These are phyloP conservation scores for Mycena albidolilacea DNA, from an alignment of 768 basidiomycete genomes.

Conservation along the genomic window DNA sequence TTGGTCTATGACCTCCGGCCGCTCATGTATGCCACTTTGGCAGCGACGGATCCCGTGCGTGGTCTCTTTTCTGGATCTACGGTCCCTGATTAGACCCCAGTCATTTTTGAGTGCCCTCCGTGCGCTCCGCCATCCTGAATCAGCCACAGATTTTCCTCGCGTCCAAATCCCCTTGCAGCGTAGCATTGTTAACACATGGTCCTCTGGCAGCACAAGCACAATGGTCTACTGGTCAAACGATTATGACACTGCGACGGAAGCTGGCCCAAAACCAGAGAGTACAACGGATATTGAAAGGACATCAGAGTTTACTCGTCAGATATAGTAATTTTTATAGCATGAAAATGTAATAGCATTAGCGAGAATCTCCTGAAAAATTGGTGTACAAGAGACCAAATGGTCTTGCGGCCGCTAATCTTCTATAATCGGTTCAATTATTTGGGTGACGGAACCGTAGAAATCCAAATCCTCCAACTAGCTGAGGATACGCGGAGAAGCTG, in stretches of 20 bases:
- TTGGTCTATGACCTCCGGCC: slow-evolving; percentile 18
- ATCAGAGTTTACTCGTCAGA: slow-evolving; percentile 12
- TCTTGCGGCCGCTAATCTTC: no score
- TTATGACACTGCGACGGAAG: neutral
- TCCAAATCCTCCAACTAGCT: no score
- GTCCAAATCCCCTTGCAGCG: neutral
- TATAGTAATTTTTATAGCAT: neutral
- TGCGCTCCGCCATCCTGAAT: slow-evolving; percentile 7
- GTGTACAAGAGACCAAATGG: no score
- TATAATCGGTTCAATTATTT: no score
- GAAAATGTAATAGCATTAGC: neutral
- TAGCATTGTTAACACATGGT: neutral
- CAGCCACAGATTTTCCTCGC: neutral
- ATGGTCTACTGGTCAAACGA: neutral
- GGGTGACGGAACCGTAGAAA: no score
- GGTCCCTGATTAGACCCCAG: neutral
- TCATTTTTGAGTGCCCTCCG: slow-evolving; percentile 23
- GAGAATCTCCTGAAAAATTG: neutral
- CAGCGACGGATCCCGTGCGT: slow-evolving; percentile 27
- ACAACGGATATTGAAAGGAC: neutral
- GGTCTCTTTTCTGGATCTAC: neutral
- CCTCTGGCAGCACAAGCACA: neutral
- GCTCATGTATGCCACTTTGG: slow-evolving; percentile 18
- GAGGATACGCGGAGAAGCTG: no score
- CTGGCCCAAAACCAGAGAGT: neutral